Conservation (phyloP, 768 basidiomycete genomes). For the Amylocystis lapponica region DNA sequence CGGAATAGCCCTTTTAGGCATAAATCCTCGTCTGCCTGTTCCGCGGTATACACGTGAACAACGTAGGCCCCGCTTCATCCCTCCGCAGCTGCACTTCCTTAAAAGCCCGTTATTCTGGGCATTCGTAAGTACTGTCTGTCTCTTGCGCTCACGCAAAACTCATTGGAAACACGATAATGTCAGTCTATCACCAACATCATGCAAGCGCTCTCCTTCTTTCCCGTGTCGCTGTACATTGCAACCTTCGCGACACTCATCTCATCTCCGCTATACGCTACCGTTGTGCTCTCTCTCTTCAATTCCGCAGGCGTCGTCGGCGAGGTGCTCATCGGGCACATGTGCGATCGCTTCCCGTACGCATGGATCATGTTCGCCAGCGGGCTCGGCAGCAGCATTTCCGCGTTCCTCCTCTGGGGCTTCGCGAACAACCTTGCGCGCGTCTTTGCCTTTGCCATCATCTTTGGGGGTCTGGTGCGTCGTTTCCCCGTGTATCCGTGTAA, state of each 20-base stretch:
- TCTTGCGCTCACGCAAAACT: not conserved
- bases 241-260: slow-evolving; percentile 14
- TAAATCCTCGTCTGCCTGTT: slow-evolving; percentile 18
- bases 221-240: slow-evolving; percentile 21
- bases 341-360: slow-evolving; percentile 20
- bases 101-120: slow-evolving; percentile 16
- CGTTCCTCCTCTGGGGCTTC: slow-evolving; percentile 20
- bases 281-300: slow-evolving; percentile 21
- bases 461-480: slow-evolving; percentile 16
- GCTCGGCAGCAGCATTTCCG: slow-evolving; percentile 11
- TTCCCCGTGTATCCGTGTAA: not conserved
- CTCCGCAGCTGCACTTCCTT: slow-evolving; percentile 16
- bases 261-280: slow-evolving; percentile 15
- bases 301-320: slow-evolving; percentile 19
- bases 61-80: slow-evolving; percentile 14
- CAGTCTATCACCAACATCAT: slow-evolving; percentile 14
- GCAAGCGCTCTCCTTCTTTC: slow-evolving; percentile 22
- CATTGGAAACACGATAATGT: not conserved
- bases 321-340: slow-evolving; percentile 18
- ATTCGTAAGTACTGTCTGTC: slow-evolving; percentile 10
- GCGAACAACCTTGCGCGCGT: slow-evolving; percentile 15
- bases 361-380: slow-evolving; percentile 16
- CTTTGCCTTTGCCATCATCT: slow-evolving; percentile 18
- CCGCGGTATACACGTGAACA: slow-evolving; percentile 11
- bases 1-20: slow-evolving; percentile 12